These are phyloP conservation scores for Colletotrichum siamense DNA, from an alignment of 2,329 filamentous ascomycete species.

Conservation along the genomic window DNA sequence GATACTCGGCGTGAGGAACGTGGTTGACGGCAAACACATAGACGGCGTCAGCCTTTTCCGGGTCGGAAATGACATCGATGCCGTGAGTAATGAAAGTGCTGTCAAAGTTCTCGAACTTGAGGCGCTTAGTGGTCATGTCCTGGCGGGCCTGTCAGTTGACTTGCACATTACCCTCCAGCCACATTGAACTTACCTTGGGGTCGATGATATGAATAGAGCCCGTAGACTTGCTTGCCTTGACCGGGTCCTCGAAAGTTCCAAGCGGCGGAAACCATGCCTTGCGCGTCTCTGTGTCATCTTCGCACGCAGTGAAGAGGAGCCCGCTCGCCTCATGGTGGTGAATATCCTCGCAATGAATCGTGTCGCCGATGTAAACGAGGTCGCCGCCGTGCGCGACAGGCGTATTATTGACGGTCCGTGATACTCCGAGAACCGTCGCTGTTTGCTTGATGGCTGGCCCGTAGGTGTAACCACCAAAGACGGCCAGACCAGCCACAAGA, in stretches of 20 bases:
- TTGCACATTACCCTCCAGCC: background rate
- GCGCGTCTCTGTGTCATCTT: slow-evolving; percentile 44
- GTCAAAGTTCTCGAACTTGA: slow-evolving; percentile 56
- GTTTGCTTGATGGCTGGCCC: background rate
- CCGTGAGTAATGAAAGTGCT: slow-evolving; percentile 64
- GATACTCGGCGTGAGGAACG: slow-evolving; percentile 46
- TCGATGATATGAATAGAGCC: slow-evolving; percentile 60
- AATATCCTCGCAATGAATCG: slow-evolving; percentile 64
- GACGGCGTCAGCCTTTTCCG: slow-evolving; percentile 44
- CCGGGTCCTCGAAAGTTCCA: slow-evolving; percentile 43
- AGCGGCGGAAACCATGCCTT: slow-evolving; percentile 60
- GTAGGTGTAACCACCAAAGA: slow-evolving; percentile 9
- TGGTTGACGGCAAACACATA: slow-evolving; percentile 70
- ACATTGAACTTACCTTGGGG: slow-evolving; percentile 45
- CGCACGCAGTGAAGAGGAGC: slow-evolving; percentile 62
- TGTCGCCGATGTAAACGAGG: slow-evolving; percentile 53
- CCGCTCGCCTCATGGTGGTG: slow-evolving; percentile 57
- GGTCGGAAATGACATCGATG: slow-evolving; percentile 63
- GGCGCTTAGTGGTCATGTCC: slow-evolving; percentile 30
- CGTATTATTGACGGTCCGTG: slow-evolving; percentile 28
- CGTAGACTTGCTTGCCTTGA: slow-evolving; percentile 35
- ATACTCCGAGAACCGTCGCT: slow-evolving; percentile 28
- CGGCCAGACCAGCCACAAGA: slow-evolving; percentile 9
- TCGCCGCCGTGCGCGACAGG: slow-evolving; percentile 28
- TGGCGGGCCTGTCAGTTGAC: slow-evolving; percentile 26